A percentile compares a stretch with the other conserved stretches of the same genome.
Evolutionary conservation across 306 rosid genomes (phyloP).

Genomic region (Vicia sativa): DNA sequence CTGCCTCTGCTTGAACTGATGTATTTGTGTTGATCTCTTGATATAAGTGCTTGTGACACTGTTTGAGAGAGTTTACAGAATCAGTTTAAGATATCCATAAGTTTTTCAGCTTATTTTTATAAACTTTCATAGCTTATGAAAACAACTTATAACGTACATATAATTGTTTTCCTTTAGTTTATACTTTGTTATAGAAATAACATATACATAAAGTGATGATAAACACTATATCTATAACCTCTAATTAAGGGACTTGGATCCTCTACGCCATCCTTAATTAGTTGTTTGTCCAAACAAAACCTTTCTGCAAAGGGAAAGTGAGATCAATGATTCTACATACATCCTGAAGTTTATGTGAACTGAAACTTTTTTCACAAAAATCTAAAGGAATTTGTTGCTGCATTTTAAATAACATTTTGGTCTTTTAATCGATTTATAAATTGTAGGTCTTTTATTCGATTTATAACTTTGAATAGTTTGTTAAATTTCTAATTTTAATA

Average conservation of each 20-base stretch:
- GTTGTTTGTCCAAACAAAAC: not conserved
- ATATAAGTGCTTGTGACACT: not conserved
- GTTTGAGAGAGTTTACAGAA: not conserved
- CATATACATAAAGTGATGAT: not conserved
- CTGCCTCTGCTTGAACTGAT: not conserved
- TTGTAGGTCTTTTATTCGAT: too few species aligned
- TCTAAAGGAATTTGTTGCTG: conserved; percentile 18
- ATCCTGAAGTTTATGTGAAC: not conserved
- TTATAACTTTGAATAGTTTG: too few species aligned
- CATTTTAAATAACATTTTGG: too few species aligned
- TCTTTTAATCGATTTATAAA: too few species aligned
- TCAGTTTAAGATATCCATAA: not conserved
- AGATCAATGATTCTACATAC: not conserved
- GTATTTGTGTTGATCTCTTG: not conserved
- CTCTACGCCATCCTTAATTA: not conserved
- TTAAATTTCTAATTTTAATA: too few species aligned
- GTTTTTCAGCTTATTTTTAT: not conserved
- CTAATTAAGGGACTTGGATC: too few species aligned
- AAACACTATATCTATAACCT: not conserved
- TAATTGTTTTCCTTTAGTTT: not conserved
- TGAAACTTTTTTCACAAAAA: conserved; percentile 1
- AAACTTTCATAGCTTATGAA: not conserved
- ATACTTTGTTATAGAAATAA: not conserved
- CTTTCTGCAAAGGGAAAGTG: conserved; percentile 9
- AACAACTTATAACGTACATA: not conserved